A percentile compares a stretch with the other conserved stretches of the same genome.
These are phyloP conservation scores for Thraustochytrium sp. DNA, from an alignment of 352 stramenopile genomes.

Conservation along the genomic window DNA sequence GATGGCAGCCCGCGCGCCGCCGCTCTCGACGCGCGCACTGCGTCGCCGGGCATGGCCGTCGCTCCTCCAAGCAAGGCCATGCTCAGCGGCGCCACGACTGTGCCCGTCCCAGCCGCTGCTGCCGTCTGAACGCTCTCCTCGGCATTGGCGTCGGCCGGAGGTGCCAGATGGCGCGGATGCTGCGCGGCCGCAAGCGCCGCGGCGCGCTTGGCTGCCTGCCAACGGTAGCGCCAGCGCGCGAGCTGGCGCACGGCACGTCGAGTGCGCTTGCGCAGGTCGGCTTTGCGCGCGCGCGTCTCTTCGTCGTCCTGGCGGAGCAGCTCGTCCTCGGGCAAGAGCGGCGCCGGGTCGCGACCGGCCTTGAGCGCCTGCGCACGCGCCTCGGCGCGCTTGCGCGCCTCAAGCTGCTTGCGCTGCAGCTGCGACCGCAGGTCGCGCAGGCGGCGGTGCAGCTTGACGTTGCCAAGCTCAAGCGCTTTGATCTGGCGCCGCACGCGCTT, in stretches of 20 bases:
- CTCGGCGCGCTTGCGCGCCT: not conserved
- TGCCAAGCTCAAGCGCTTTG: slow-evolving; percentile 14
- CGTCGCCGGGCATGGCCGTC: no score
- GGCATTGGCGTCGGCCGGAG: not conserved
- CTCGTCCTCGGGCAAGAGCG: not conserved
- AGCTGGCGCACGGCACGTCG: not conserved
- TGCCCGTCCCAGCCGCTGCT: no score
- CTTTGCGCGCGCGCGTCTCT: slow-evolving; percentile 26
- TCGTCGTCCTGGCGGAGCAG: slow-evolving; percentile 23
- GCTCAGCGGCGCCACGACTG: no score
- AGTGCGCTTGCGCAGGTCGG: slow-evolving; percentile 5
- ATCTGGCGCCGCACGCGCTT: slow-evolving; percentile 29
- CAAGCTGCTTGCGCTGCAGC: not conserved
- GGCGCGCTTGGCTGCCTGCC: slow-evolving; percentile 10
- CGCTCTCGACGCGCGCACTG: no score
- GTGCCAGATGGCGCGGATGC: not conserved
- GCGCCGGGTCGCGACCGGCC: not conserved
- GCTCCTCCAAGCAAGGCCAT: no score
- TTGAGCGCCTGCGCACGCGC: not conserved
- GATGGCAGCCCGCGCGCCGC: no score
- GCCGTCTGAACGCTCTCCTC: no score
- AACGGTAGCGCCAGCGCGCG: slow-evolving; percentile 11
- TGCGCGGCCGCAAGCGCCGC: not conserved
- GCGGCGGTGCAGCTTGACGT: not conserved
- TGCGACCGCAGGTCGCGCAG: slow-evolving; percentile 21